phyloP scores from a whole-genome alignment of 2,329 filamentous ascomycete species.

The Mariannaea sp. region DNA sequence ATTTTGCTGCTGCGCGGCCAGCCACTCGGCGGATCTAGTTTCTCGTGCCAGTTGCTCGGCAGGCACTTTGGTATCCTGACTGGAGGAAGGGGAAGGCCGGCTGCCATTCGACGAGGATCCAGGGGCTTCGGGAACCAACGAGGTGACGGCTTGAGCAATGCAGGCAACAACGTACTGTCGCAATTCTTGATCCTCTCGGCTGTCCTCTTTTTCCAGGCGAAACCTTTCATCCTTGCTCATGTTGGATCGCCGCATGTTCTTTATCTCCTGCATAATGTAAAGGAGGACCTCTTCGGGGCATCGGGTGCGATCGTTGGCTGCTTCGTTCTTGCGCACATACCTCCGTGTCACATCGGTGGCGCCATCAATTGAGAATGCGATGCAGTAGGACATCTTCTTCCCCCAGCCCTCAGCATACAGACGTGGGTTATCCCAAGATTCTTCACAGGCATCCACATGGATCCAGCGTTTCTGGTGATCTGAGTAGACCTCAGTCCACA shows the following conservation, averaged over 20 bases:
- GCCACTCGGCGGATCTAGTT: conserved; percentile 56
- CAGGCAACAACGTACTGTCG: conserved; percentile 74
- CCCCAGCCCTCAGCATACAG: conserved; percentile 95
- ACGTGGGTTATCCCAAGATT: conserved; percentile 91
- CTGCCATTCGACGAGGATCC: conserved; percentile 33
- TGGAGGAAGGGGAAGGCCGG: conserved; percentile 35
- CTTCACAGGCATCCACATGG: conserved; percentile 95
- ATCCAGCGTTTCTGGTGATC: conserved; percentile 93
- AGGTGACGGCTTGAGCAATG: conserved; percentile 74
- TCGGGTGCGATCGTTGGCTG: conserved; percentile 74
- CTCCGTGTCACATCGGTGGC: conserved; percentile 69
- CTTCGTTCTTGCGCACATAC: conserved; percentile 72
- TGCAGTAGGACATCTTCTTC: conserved; percentile 95
- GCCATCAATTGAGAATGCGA: conserved; percentile 93
- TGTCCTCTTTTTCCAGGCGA: conserved; percentile 79
- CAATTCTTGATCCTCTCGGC: conserved; percentile 75
- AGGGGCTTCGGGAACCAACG: conserved; percentile 61
- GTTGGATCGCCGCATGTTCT: conserved; percentile 79
- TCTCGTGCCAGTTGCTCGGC: conserved; percentile 62
- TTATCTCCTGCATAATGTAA: conserved; percentile 91
- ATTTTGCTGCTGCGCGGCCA: conserved; percentile 53
- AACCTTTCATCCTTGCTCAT: conserved; percentile 86
- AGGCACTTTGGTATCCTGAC: conserved; percentile 64
- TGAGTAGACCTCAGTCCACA: conserved; percentile 98
- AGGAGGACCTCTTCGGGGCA: conserved; percentile 89